A percentile compares a stretch with the other conserved stretches of the same genome.
Conservation (phyloP, 176 grass and related monocot genomes). For the Cocos nucifera region DNA sequence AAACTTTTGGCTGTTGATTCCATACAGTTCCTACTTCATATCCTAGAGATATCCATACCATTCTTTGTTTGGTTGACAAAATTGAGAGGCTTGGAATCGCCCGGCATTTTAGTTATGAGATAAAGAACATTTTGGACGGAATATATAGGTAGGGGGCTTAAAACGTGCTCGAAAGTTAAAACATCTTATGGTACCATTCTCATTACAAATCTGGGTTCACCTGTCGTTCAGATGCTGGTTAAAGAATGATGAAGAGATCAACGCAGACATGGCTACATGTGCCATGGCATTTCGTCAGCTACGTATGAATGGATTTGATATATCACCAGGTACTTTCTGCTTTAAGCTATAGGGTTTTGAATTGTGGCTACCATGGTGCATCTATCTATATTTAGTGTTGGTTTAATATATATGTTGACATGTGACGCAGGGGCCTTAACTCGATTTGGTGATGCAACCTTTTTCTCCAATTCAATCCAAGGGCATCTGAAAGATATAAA, state of each 20-base stretch:
- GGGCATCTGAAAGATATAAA: conserved; percentile 61
- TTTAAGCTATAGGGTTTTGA: too few relatives aligned
- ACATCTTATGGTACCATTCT: background rate
- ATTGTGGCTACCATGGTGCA: too few relatives aligned
- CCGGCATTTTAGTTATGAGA: conserved; percentile 38
- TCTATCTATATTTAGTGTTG: too few relatives aligned
- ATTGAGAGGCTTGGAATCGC: conserved; percentile 63
- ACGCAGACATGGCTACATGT: conserved; percentile 40
- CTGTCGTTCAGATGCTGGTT: conserved; percentile 59
- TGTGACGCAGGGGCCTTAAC: conserved; percentile 34
- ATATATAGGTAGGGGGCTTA: conserved; percentile 35
- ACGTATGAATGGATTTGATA: conserved; percentile 56
- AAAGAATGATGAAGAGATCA: conserved; percentile 50
- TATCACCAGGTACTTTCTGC: conserved; percentile 46
- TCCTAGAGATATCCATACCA: conserved; percentile 29
- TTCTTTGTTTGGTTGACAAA: conserved; percentile 49
- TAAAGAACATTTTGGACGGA: conserved; percentile 49
- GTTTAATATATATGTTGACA: conserved; percentile 2
- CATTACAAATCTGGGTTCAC: conserved; percentile 9
- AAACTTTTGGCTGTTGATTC: background rate
- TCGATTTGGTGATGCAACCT: conserved; percentile 27
- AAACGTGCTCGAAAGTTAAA: background rate
- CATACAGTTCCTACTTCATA: conserved; percentile 38
- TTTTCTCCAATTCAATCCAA: conserved; percentile 48
- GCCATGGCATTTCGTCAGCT: conserved; percentile 70